Base-by-base conservation (phyloP, 768 basidiomycete genomes). In the Strobilomyces echinocephalus region DNA sequence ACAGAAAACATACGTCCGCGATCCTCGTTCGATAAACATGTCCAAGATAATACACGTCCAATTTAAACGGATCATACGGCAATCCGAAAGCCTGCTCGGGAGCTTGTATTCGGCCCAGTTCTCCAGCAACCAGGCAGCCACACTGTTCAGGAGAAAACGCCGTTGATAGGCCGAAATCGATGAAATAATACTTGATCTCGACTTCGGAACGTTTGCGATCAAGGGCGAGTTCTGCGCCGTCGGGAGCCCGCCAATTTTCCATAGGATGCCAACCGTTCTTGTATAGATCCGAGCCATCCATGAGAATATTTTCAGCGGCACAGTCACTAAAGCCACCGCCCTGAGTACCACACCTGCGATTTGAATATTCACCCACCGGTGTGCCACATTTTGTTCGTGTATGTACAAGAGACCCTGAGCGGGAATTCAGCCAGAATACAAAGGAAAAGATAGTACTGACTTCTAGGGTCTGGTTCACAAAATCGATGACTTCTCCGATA, bases 141-240 rank as follows among this genome's bases (percentile, higher is more conserved):
- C 2, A 3, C 18, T 54, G 26, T 0, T 4, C 48, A 0, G 72
- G 66, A 7, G 26, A 33, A 30, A 67, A 74, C 3, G 51, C 52
- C 0, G 59, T 55, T 0, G 74, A 72, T 8, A 73, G 24, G 0
- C 71, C 72, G 35, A 76, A 73, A 53, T 73, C 73, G 28, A 72
- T 71, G 18, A 71, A 56, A 43, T 64, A 71, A 51, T 74, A 75
- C 14, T 46, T 66, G 0, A 61, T 59, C 4, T 72, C 63, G 3
- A 48, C 57, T 6, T 57, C 45, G 0, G 68, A 72, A 1, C 70
- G 68, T 0, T 60, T 68, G 34, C 36, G 66, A 7, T 0, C 52
- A 5, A 64, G 56, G 20, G 49, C 58, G 0, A 63, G 66, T 4
- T 36, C 18, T 0, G 33, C 42, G 1, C 52, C 59, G 24, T 72